phyloP scores from a whole-genome alignment of 768 basidiomycete genomes.

The Collybiopsis luxurians region DNA sequence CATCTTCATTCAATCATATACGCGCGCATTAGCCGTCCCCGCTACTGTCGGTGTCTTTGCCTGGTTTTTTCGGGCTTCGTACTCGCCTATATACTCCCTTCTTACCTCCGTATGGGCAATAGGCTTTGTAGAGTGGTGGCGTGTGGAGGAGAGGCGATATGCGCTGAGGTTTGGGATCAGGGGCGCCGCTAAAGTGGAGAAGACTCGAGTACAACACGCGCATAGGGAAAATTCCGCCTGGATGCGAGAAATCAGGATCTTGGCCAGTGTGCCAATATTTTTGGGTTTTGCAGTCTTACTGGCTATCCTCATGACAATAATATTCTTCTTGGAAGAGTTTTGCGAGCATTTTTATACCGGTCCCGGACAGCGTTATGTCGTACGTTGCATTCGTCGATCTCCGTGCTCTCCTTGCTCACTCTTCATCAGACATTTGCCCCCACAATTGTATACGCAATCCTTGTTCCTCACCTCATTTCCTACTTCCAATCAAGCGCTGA shows the following conservation, averaged over 20 bases:
- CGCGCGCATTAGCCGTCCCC: constrained; percentile 74
- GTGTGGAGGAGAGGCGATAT: constrained; percentile 79
- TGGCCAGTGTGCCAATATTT: constrained; percentile 72
- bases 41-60: constrained; percentile 65
- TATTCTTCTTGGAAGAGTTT: constrained; percentile 90
- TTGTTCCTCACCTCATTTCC: constrained; percentile 78
- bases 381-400: constrained; percentile 35
- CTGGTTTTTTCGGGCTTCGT: constrained; percentile 68
- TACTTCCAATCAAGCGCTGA: constrained; percentile 69
- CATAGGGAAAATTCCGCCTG: constrained; percentile 65
- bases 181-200: constrained; percentile 75
- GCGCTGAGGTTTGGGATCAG: constrained; percentile 80
- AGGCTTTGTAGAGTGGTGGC: constrained; percentile 90
- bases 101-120: constrained; percentile 82
- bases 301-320: constrained; percentile 67
- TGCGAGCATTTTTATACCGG: constrained; percentile 87
- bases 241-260: constrained; percentile 64
- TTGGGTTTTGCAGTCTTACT: constrained; percentile 69
- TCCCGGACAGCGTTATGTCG: constrained; percentile 74
- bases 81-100: constrained; percentile 73
- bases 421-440: constrained; percentile 66
- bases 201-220: constrained; percentile 58
- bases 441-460: constrained; percentile 74
- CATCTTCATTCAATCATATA: constrained; percentile 82
- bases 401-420: background rate